Evolutionary conservation across 2,329 filamentous ascomycete species (phyloP).

Genomic region (Sporothrix sp.): DNA sequence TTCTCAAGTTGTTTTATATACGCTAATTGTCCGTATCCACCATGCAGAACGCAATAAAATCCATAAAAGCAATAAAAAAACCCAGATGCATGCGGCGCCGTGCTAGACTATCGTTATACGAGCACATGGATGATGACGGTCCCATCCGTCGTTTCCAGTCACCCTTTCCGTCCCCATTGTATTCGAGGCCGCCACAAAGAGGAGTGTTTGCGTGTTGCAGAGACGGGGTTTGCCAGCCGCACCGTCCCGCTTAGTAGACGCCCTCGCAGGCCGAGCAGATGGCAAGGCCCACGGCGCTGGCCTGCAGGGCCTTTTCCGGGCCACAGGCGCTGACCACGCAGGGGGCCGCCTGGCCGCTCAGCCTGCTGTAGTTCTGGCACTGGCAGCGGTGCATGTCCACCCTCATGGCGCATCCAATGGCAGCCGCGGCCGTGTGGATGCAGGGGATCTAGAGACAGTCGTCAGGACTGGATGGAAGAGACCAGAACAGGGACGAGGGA

Average conservation of each 20-base stretch:
- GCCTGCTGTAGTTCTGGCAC: neutral
- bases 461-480: neutral
- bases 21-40: too few species aligned
- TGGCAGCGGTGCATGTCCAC: neutral
- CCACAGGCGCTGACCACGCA: neutral
- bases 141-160: too few species aligned
- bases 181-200: too few species aligned
- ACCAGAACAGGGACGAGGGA: neutral
- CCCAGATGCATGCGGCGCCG: too few species aligned
- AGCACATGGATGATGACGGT: too few species aligned
- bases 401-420: neutral
- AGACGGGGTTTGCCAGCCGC: too few species aligned
- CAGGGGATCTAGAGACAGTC: neutral
- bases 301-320: neutral
- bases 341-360: neutral
- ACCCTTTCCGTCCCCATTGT: too few species aligned
- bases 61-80: too few species aligned
- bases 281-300: neutral
- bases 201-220: too few species aligned
- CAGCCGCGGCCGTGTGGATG: neutral
- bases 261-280: constrained; percentile 1
- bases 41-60: too few species aligned
- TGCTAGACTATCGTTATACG: too few species aligned
- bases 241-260: too few species aligned
- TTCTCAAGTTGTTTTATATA: neutral